Evolutionary conservation across 202 grass and related monocot genomes (phyloP).

Genomic region (Brachypodium distachyon): DNA sequence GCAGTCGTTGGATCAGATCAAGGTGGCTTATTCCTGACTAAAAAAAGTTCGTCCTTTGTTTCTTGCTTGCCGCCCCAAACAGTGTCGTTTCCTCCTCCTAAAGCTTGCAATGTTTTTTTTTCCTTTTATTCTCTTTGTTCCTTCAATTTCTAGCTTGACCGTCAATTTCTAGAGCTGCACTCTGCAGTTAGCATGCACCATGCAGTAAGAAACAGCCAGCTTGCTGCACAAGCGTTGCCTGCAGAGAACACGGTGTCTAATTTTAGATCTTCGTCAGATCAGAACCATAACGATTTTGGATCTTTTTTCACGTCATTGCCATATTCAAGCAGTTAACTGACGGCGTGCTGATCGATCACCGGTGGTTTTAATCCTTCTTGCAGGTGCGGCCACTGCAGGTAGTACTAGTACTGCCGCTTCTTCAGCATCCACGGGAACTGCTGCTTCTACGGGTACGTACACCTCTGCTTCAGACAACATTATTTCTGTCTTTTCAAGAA

Average conservation of each 20-base stretch:
- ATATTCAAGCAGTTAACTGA: neutral
- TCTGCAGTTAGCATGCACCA: neutral
- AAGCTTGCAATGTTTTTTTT: too few species aligned
- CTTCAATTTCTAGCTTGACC: too few species aligned
- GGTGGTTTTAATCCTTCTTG: neutral
- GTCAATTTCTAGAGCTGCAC: neutral
- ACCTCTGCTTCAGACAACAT: neutral
- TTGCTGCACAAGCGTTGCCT: neutral
- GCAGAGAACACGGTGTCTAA: neutral
- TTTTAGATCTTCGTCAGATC: neutral
- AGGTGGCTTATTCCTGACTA: neutral
- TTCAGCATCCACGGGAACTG: constrained; percentile 22
- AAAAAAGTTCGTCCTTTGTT: constrained; percentile 8
- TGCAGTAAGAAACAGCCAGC: neutral
- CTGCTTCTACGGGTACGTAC: constrained; percentile 36
- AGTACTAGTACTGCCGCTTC: constrained; percentile 16
- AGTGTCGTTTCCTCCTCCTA: neutral
- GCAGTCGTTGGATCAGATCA: neutral
- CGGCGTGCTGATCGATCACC: neutral
- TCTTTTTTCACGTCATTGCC: neutral
- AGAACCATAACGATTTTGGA: neutral
- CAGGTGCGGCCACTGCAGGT: constrained; percentile 2
- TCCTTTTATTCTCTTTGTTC: too few species aligned
- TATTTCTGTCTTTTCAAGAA: neutral
- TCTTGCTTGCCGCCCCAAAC: too few species aligned